Evolutionary conservation across 2,329 filamentous ascomycete genomes (phyloP), one percentile per base, ranked within the genome.

Genomic region (Sporothrix inflata): DNA sequence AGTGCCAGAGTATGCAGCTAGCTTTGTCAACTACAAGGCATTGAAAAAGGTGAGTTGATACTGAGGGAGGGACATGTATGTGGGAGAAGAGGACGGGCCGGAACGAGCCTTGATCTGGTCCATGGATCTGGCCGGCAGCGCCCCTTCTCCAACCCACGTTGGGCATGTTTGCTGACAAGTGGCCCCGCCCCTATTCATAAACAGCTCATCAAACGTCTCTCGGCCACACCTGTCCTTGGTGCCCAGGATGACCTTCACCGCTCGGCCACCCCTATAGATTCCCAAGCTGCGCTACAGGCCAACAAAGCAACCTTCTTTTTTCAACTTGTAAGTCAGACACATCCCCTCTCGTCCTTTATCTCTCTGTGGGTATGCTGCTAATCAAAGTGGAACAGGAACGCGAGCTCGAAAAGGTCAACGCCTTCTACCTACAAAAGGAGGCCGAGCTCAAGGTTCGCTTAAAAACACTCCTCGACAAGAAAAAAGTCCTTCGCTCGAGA

Each of bases 261-360:
- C 75, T 80, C 82, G 68, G 79, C 80, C 75, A 82, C 83, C 66
- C 82, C 83, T 67, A 79, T 86, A 76, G 94, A 98, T 81, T 90
- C 94, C n/a, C 94, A 97, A 83, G 90, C 91, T 67, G 92, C 94
- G 61, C 86, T 98, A 67, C 94, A 98, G 82, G 96, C 95, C 72
- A 99, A 99, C 84, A 98, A 97, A 83, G 95, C 95, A 72, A 97
- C 95, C 12, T 99, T 99, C 84, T 99, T 99, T 87, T 98, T 98
- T 81, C 93, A 96, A 82, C 86, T 99, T 82, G 94, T 97, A 88
- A 80, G 90, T 55, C 55, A n/a, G 45, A 30, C 61, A 76, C 71
- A 66, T 67, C 71, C 66, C 71, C 61, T n/a, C 5, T 1, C 9
- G 8, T 34, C 8, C 30, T 66, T 34, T 7, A 45, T 8, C 24